These are phyloP conservation scores for Lodderomyces metapsilosis DNA, from an alignment of 1,139 yeast genomes.

Conservation along the genomic window DNA sequence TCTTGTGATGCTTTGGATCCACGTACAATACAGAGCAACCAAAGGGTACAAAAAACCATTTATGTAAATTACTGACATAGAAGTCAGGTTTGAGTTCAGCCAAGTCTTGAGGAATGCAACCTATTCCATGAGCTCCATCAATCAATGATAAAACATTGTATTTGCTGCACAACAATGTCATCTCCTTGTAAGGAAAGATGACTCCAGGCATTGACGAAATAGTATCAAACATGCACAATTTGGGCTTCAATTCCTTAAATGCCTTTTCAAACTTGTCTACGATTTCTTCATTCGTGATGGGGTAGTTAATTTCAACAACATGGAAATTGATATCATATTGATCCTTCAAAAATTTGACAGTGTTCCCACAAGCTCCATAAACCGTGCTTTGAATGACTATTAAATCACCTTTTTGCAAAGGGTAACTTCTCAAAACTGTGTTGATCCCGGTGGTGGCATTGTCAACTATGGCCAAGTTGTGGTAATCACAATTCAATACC, in stretches of 20 bases:
- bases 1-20: conserved; percentile 46
- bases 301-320: conserved; percentile 48
- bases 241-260: conserved; percentile 25
- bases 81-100: conserved; percentile 55
- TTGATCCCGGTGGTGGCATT: conserved; percentile 68
- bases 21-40: conserved; percentile 63
- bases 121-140: conserved; percentile 75
- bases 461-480: conserved; percentile 46
- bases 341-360: conserved; percentile 46
- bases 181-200: conserved; percentile 52
- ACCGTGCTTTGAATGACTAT: conserved; percentile 52
- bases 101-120: conserved; percentile 45
- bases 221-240: conserved; percentile 57
- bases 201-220: conserved; percentile 67
- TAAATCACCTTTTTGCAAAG: conserved; percentile 54
- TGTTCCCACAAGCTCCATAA: conserved; percentile 58
- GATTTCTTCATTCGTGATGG: conserved; percentile 48
- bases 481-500: conserved; percentile 43
- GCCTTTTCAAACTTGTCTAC: conserved; percentile 37
- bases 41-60: conserved; percentile 64
- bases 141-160: conserved; percentile 53
- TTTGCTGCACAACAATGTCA: conserved; percentile 48
- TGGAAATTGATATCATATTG: conserved; percentile 43
- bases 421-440: conserved; percentile 54
- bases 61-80: conserved; percentile 63